Evolutionary conservation across 208 protist genomes (phyloP), one percentile per base, ranked within the genome.

Genomic region (Zelonia costaricensis): DNA sequence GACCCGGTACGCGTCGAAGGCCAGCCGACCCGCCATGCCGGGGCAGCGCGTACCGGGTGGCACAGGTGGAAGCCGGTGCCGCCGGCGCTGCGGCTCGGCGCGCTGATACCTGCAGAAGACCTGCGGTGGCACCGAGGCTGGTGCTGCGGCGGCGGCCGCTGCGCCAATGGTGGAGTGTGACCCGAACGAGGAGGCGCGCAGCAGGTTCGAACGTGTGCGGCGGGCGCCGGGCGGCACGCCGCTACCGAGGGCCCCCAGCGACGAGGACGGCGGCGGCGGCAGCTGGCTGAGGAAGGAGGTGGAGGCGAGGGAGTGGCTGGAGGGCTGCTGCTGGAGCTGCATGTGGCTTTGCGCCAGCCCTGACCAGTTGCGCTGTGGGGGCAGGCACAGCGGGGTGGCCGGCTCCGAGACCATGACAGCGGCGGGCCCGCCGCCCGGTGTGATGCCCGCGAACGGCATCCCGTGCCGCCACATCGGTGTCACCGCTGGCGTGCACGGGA

Each of bases 61-160:
- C 38, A 36, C 38, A 9, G 30, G 25, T 33, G 49, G 59, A 3
- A 36, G 25, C 12, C 57, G 57, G 2, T 33, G 55, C 13, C 58
- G 67, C 33, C 48, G 43, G 18, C 58, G 56, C 56, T 65, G 67
- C 39, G 0, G n/a, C 33, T 70, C 55, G 5, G 64, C 35, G 16
- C 58, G 52, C 67, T 74, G 67, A 3, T 62, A 49, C 44, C 56
- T 58, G 52, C 67, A 74, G 52, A 74, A 74, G 0, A 58, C 15
- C 35, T 48, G 44, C 9, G 64, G 53, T 31, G 57, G 49, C n/a
- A n/a, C n/a, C n/a, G n/a, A n/a, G 13, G 45, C 10, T 6, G 27
- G 13, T 0, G 13, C 15, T 15, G 15, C n/a, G 45, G 45, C 4
- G 45, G 12, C 2, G 45, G 23, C 23, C n/a, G n/a, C n/a, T n/a